These are phyloP conservation scores for Ophiobolus disseminans DNA, from an alignment of 2,329 filamentous ascomycete genomes.

Conservation along the genomic window DNA sequence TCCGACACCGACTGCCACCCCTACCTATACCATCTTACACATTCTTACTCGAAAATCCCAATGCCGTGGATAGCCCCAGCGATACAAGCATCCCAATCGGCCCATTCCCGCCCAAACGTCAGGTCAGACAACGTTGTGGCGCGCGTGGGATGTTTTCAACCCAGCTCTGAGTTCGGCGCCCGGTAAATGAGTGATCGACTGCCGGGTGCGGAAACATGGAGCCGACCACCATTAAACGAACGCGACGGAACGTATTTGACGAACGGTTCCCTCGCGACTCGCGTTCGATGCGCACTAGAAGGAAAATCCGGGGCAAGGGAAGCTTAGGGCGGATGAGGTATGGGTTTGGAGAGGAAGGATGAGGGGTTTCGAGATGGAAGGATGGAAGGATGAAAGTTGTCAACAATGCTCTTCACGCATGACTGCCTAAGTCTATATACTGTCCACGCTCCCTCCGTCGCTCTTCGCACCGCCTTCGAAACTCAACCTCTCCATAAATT, in stretches of 20 bases:
- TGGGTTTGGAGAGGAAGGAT: too few species aligned
- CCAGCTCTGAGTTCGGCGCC: constrained; percentile 14
- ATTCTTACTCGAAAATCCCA: too few species aligned
- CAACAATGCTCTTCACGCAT: neutral
- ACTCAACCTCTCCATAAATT: neutral
- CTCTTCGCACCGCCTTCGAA: neutral
- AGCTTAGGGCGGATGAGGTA: too few species aligned
- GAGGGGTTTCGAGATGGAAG: too few species aligned
- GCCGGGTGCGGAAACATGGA: constrained; percentile 3
- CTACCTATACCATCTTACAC: too few species aligned
- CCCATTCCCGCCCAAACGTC: too few species aligned
- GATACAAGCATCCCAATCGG: too few species aligned
- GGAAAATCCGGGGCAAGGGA: neutral
- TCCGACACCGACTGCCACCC: too few species aligned
- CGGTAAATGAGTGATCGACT: constrained; percentile 1
- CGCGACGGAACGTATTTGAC: too few species aligned
- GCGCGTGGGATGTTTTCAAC: constrained; percentile 11
- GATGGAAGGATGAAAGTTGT: too few species aligned
- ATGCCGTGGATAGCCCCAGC: too few species aligned
- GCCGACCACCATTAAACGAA: neutral
- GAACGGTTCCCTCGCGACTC: too few species aligned
- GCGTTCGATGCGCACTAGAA: neutral
- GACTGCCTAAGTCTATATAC: neutral
- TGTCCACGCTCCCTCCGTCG: neutral
- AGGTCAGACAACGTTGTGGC: constrained; percentile 3